Evolutionary conservation across 306 rosid species (phyloP).

Genomic region (Canavalia ensiformis): DNA sequence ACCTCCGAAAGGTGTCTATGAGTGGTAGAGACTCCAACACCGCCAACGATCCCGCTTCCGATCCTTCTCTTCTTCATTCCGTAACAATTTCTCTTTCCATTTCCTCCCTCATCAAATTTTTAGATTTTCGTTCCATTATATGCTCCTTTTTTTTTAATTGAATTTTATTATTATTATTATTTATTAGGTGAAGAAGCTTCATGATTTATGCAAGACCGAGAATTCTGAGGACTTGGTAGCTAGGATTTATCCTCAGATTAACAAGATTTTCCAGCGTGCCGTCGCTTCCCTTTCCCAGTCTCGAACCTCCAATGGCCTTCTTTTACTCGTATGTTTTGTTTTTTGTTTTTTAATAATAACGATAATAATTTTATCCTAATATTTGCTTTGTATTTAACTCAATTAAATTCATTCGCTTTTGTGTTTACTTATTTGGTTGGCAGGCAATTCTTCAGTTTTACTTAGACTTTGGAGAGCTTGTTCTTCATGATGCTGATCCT

Average conservation of each 20-base stretch:
- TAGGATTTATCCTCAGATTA: constrained; percentile 84
- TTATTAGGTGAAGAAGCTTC: constrained; percentile 79
- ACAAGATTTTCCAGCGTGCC: constrained; percentile 89
- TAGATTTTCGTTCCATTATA: not conserved
- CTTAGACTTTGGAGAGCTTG: constrained; percentile 88
- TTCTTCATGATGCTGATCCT: constrained; percentile 97
- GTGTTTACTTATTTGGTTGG: constrained; percentile 26
- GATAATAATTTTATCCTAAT: not conserved
- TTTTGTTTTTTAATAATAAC: not conserved
- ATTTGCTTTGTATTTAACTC: not conserved
- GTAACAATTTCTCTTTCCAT: constrained; percentile 50
- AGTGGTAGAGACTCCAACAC: constrained; percentile 80
- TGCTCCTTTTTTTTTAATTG: not conserved
- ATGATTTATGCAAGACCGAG: constrained; percentile 76
- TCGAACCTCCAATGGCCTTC: constrained; percentile 90
- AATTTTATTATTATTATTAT: not conserved
- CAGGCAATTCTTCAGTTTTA: constrained; percentile 95
- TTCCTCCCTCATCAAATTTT: not conserved
- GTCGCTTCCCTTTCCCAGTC: constrained; percentile 81
- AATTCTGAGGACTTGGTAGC: constrained; percentile 84
- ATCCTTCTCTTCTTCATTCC: constrained; percentile 79
- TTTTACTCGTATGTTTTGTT: constrained; percentile 67
- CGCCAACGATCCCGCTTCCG: constrained; percentile 90
- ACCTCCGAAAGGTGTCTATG: constrained; percentile 72
- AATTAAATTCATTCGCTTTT: not conserved